These are phyloP conservation scores for Phytophthora agathidicida DNA, from an alignment of 352 stramenopile species.

Conservation along the genomic window DNA sequence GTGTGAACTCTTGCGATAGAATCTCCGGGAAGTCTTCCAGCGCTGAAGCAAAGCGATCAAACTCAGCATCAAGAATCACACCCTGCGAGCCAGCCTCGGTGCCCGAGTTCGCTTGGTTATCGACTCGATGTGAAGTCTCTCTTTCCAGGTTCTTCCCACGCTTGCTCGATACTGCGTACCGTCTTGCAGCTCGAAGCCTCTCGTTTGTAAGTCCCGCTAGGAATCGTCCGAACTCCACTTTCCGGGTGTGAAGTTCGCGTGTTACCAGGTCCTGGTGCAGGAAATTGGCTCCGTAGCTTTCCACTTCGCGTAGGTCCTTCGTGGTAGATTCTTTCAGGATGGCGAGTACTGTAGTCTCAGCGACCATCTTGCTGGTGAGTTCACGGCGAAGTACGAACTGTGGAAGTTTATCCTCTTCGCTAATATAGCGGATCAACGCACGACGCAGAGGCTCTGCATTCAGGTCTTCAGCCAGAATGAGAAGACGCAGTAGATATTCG, in stretches of 20 bases:
- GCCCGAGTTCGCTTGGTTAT: constrained; percentile 4
- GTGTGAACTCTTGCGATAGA: constrained; percentile 63
- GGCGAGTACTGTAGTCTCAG: constrained; percentile 64
- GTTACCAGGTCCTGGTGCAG: constrained; percentile 60
- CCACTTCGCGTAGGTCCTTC: constrained; percentile 57
- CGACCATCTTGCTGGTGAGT: constrained; percentile 75
- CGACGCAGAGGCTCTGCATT: constrained; percentile 61
- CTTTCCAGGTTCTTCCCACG: not conserved
- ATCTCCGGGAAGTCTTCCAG: constrained; percentile 63
- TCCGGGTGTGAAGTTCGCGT: constrained; percentile 69
- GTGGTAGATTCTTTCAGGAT: constrained; percentile 67
- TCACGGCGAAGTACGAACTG: constrained; percentile 76
- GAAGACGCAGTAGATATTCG: constrained; percentile 70
- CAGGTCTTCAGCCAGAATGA: constrained; percentile 79
- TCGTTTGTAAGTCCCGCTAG: constrained; percentile 65
- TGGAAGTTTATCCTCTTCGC: constrained; percentile 44
- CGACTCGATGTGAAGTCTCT: not conserved
- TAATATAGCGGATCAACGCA: constrained; percentile 63
- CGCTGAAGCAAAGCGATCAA: constrained; percentile 39
- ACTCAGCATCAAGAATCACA: constrained; percentile 34
- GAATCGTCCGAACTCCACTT: constrained; percentile 57
- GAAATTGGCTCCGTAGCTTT: constrained; percentile 49
- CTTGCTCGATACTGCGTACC: constrained; percentile 26
- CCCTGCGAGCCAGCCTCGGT: not conserved
- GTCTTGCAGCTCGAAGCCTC: constrained; percentile 47